Evolutionary conservation across 495 filamentous ascomycete genomes (phyloP).

Genomic region (Evansstolkia leycettana): DNA sequence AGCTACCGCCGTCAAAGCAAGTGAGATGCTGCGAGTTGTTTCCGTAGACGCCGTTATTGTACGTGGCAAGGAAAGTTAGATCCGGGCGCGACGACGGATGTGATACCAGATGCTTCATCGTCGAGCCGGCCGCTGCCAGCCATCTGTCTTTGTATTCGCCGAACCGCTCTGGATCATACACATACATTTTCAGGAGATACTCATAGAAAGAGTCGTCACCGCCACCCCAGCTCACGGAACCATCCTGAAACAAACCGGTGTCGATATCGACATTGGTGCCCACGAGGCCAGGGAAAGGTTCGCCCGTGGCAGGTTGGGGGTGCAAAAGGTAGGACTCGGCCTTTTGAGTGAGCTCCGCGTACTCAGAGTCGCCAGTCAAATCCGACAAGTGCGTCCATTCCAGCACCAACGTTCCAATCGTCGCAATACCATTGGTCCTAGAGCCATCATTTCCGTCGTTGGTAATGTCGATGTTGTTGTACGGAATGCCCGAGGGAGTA

Average conservation of each 20-base stretch:
- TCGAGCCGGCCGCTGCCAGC: constrained; percentile 66
- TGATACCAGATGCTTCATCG: constrained; percentile 59
- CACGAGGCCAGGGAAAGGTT: constrained; percentile 70
- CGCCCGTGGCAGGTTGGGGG: constrained; percentile 44
- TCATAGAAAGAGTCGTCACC: constrained; percentile 81
- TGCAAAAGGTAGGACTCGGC: constrained; percentile 62
- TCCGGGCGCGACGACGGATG: constrained; percentile 59
- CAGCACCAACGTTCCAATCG: constrained; percentile 60
- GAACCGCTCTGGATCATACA: constrained; percentile 63
- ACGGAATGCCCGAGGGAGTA: constrained; percentile 63
- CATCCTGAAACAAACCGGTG: constrained; percentile 55
- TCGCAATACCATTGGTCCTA: constrained; percentile 54
- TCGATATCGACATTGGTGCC: constrained; percentile 54
- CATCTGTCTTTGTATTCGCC: constrained; percentile 56
- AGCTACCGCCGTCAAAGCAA: constrained; percentile 80
- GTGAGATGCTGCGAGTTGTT: constrained; percentile 55
- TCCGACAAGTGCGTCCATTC: constrained; percentile 83
- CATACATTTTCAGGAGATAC: constrained; percentile 88
- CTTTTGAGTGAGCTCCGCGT: constrained; percentile 52
- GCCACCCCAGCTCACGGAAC: constrained; percentile 65
- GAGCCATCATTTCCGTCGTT: constrained; percentile 33
- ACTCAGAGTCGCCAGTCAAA: constrained; percentile 53
- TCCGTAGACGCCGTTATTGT: constrained; percentile 34
- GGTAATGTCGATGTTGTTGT: constrained; percentile 55
- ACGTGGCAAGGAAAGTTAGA: constrained; percentile 63